Base-by-base conservation (phyloP, 2,329 filamentous ascomycete genomes). In the Rhinocladiella mackenziei region DNA sequence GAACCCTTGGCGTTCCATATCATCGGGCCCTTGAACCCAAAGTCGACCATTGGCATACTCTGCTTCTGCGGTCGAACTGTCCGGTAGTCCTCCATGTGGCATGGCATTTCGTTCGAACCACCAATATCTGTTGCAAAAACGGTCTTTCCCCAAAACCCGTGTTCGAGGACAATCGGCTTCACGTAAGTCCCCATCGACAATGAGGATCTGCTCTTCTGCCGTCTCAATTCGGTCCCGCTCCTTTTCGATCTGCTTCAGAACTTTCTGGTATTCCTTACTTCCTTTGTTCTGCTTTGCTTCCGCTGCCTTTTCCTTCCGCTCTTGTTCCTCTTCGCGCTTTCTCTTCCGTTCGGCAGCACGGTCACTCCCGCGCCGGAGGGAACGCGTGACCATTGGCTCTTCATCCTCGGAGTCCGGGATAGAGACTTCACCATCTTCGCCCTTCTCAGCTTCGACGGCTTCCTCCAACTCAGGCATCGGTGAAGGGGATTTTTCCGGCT, bases 41-140 rank as follows among this genome's bases (percentile, higher is more conserved):
- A 98, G 77, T 46, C 91, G 86, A 6, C 88, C 92, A 62, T 97
- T 98, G 29, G 91, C 89, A 61, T 97, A 98, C 6, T 79, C 83
- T 15, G 91, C 89, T 33, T 81, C 75, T 1, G 88, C 85, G 1
- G 91, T 97, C 11, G 89, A 96, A 64, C 88, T 94, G 53, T 78
- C 80, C 0, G 89, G 89, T 43, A 96, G 74, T 3, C 92, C 92
- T 22, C 77, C 88, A 59, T 91, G 95, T 0, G 92, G 92, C 89
- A 97, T 97, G 17, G 89, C 92, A 60, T 97, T 98, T 51, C 91
- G 84, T 67, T 98, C 92, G 64, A 97, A 96, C 91, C 92, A 98
- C 73, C 94, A 97, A 67, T 97, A 98, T 41, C 91, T 81, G 66
- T 98, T 97, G 81, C 91, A 95, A 73, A 95, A 98, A 32, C 92